Evolutionary conservation across 140 eudicot species (phyloP).

Genomic region (Ambrosia hybrid): DNA sequence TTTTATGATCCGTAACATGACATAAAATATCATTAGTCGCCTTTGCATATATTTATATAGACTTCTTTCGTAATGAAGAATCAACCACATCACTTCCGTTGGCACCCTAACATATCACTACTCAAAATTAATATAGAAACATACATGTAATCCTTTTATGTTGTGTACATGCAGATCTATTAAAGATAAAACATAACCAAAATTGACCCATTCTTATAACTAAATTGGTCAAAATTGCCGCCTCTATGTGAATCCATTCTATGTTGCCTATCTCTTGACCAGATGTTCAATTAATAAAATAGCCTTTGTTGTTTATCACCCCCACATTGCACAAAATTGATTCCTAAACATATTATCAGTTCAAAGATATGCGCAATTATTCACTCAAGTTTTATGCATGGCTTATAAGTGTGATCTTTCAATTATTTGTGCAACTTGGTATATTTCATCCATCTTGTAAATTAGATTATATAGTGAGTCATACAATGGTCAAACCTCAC

Average conservation of each 20-base stretch:
- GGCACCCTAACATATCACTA: neutral
- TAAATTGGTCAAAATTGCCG: neutral
- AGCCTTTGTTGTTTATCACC: neutral
- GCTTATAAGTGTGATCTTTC: neutral
- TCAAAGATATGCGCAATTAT: neutral
- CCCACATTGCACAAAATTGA: neutral
- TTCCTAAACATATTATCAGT: slow-evolving; percentile 5
- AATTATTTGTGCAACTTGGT: neutral
- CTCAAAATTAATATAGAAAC: neutral
- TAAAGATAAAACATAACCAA: neutral
- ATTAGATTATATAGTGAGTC: neutral
- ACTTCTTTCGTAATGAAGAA: neutral
- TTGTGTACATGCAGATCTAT: neutral
- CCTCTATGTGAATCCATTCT: neutral
- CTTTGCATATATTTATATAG: too few relatives aligned
- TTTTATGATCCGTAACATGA: too few relatives aligned
- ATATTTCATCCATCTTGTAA: neutral
- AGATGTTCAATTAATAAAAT: neutral
- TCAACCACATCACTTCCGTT: neutral
- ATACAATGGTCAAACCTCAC: neutral
- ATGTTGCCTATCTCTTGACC: neutral
- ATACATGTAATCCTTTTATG: neutral
- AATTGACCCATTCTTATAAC: neutral
- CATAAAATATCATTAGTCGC: too few relatives aligned
- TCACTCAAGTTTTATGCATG: neutral